Evolutionary conservation across 495 filamentous ascomycete species (phyloP).

Genomic region (Bathelium albidoporum): DNA sequence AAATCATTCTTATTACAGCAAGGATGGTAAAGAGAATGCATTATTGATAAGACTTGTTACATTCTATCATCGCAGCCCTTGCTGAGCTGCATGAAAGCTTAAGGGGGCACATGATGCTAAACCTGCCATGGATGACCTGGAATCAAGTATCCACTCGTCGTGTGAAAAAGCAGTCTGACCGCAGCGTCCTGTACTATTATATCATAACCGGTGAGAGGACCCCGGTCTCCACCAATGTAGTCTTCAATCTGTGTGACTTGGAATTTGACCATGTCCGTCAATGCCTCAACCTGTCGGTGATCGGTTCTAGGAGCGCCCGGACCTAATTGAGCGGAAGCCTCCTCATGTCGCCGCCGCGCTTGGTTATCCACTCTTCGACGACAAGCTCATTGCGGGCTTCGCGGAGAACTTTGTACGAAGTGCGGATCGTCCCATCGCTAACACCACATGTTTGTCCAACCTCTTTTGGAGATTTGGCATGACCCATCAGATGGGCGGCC

Average conservation of each 20-base stretch:
- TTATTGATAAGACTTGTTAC: no score
- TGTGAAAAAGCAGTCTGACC: neutral
- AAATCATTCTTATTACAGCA: no score
- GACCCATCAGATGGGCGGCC: conserved; percentile 71
- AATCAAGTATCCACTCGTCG: no score
- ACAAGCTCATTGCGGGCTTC: conserved; percentile 61
- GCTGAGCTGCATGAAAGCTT: no score
- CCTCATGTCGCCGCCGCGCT: conserved; percentile 55
- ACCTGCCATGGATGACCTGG: neutral
- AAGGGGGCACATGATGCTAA: neutral
- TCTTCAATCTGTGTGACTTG: neutral
- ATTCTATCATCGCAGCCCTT: no score
- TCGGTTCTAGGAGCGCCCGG: neutral
- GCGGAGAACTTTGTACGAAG: conserved; percentile 83
- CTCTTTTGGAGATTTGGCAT: conserved; percentile 69
- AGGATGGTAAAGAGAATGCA: no score
- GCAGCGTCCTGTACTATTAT: no score
- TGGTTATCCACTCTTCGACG: conserved; percentile 58
- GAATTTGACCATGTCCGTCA: neutral
- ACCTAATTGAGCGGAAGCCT: conserved; percentile 46
- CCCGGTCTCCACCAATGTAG: neutral
- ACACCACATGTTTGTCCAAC: conserved; percentile 74
- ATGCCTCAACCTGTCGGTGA: neutral
- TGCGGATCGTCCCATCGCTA: conserved; percentile 91
- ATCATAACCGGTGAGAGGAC: no score